Base-by-base conservation (phyloP, 2,329 filamentous ascomycete genomes). In the Lachnellula occidentalis region DNA sequence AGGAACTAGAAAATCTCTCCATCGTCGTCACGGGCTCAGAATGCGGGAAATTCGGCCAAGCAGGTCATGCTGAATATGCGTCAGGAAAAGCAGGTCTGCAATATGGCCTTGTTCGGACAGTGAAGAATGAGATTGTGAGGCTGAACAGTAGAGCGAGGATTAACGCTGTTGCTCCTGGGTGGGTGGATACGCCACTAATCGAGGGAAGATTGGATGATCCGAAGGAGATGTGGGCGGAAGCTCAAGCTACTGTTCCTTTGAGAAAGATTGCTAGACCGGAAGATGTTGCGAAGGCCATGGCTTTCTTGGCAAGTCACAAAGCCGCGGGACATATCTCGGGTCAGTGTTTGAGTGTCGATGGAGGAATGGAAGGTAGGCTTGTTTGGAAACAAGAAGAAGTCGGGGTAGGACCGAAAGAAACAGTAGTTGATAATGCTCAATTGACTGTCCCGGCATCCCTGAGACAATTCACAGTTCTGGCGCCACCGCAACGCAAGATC, bases 151-250 rank as follows among this genome's bases (percentile, higher is more conserved):
- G 72, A 52, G 79, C 74, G 57, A 78, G 90, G 17, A 86, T 88
- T 46, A 95, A 95, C 72, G 85, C 85, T 37, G 81, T 95, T 60
- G 74, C 91, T 37, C 90, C 90, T 1, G 90, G 90, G n/a, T 95
- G 91, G 74, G 84, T 94, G 59, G 76, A 87, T 51, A 92, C 88
- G 27, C 78, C 82, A 31, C 91, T 65, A 1, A 62, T 63, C 24
- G 74, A 74, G 34, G 76, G 76, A 37, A 68, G 76, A 17, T 66
- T 78, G 34, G 76, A 78, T 62, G 76, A 79, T 66, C 71, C 73
- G 12, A 69, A 66, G 34, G 77, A 79, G 64, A 69, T 76, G 67
- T 79, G 75, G 70, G 65, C 71, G 21, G 77, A 79, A 65, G 73
- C 72, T 6, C 72, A 79, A 60, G 75, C 74, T 41, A 79, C 76